phyloP scores from a whole-genome alignment of 2,329 filamentous ascomycete species.

The Zelopaecilomyces penicillatus region DNA sequence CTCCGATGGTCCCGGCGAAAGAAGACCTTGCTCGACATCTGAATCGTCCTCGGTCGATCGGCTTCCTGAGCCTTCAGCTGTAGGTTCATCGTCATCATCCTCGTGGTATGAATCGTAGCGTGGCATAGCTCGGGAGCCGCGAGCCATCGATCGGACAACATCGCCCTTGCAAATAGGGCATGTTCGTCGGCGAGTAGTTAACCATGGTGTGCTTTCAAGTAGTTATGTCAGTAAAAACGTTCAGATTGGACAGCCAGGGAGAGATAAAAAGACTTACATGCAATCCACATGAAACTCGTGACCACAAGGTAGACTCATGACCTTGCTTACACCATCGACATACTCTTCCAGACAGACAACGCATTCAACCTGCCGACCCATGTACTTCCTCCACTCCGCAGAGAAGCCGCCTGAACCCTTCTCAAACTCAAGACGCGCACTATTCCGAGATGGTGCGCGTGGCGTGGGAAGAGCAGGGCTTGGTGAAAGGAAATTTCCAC shows the following conservation, averaged over 20 bases:
- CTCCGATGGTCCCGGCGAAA: conserved; percentile 13
- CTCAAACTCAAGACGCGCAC: conserved; percentile 31
- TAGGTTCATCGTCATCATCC: conserved; percentile 38
- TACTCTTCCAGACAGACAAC: conserved; percentile 97
- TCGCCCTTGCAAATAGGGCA: conserved; percentile 98
- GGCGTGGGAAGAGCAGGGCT: conserved; percentile 34
- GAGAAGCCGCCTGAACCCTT: conserved; percentile 36
- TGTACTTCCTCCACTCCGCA: conserved; percentile 56
- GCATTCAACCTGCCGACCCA: conserved; percentile 71
- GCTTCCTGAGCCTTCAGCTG: conserved; percentile 26
- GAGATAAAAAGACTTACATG: conserved; percentile 63
- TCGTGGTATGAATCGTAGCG: conserved; percentile 49
- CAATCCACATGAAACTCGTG: conserved; percentile 97
- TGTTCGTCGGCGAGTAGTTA: conserved; percentile 90
- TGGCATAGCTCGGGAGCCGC: conserved; percentile 41
- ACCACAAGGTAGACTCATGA: conserved; percentile 95
- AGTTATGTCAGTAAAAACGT: conserved; percentile 3
- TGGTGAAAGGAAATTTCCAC: conserved; percentile 36
- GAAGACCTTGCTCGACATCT: conserved; percentile 38
- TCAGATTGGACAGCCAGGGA: not conserved
- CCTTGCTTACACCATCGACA: conserved; percentile 81
- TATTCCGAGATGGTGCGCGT: conserved; percentile 22
- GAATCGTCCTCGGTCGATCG: conserved; percentile 21
- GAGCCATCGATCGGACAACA: conserved; percentile 65
- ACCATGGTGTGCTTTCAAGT: conserved; percentile 72